A percentile compares a stretch with the other conserved stretches of the same genome.
Evolutionary conservation across 371 early-diverging fungal species (phyloP).

Genomic region (Rhizopus sp.): DNA sequence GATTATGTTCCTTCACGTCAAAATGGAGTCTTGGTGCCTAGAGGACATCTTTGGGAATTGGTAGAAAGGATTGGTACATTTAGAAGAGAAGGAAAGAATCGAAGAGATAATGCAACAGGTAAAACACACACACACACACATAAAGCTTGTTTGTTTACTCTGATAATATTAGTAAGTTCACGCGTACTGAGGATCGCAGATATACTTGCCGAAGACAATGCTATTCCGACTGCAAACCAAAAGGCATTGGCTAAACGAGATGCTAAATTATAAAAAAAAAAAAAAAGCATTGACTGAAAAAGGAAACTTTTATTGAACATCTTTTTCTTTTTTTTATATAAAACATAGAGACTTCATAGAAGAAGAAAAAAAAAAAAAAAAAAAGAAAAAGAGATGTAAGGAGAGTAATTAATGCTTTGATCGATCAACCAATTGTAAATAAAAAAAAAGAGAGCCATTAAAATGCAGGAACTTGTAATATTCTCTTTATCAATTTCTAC

Average conservation of each 20-base stretch:
- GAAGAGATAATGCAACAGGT: slow-evolving; percentile 85
- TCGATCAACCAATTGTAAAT: too few species aligned
- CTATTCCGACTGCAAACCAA: slow-evolving; percentile 22
- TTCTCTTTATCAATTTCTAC: too few species aligned
- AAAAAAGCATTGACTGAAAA: too few species aligned
- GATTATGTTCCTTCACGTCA: slow-evolving; percentile 60
- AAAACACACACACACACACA: slow-evolving; percentile 5
- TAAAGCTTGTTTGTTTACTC: background rate
- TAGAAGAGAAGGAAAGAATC: slow-evolving; percentile 86
- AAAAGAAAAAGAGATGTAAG: too few species aligned
- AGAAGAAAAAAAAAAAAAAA: too few species aligned
- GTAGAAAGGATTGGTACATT: slow-evolving; percentile 85
- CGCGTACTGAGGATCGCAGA: slow-evolving; percentile 35
- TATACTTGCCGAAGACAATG: slow-evolving; percentile 30
- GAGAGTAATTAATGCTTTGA: too few species aligned
- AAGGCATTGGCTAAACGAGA: slow-evolving; percentile 9
- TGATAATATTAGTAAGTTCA: slow-evolving; percentile 25
- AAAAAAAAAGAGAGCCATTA: too few species aligned
- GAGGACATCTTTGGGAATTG: slow-evolving; percentile 77
- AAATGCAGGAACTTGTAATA: too few species aligned
- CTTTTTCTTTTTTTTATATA: too few species aligned
- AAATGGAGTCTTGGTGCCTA: slow-evolving; percentile 55
- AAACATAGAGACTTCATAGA: too few species aligned
- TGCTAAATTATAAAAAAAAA: background rate
- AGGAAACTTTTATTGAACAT: too few species aligned